Evolutionary conservation across 208 protist species (phyloP).

Genomic region (Herpetomonas samuelpessoai): DNA sequence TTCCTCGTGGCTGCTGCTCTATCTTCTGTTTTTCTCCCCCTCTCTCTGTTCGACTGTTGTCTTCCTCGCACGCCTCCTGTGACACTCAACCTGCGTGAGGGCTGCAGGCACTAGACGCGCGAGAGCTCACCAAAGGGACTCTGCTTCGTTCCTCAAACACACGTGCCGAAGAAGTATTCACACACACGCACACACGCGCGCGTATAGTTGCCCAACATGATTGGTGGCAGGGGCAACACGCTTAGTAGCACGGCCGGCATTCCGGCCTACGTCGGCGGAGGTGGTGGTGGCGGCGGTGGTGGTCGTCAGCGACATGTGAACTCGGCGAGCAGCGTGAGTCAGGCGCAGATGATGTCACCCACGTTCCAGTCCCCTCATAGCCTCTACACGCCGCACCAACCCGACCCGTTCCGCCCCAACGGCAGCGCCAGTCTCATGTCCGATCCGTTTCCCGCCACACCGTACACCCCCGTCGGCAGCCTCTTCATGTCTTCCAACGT

Average conservation of each 20-base stretch:
- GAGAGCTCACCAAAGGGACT: too few species aligned
- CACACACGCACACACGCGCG: not conserved
- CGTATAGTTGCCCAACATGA: not conserved
- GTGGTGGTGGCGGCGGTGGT: conserved; percentile 5
- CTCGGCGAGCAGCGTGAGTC: conserved; percentile 17
- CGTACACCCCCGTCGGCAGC: conserved; percentile 68
- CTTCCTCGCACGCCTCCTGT: too few species aligned
- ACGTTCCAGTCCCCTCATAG: conserved; percentile 52
- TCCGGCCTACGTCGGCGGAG: conserved; percentile 4
- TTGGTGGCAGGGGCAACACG: conserved; percentile 9
- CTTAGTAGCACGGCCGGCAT: conserved; percentile 17
- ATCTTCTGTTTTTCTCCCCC: not conserved
- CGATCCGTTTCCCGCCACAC: conserved; percentile 77
- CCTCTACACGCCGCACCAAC: conserved; percentile 60
- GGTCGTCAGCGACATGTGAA: conserved; percentile 7
- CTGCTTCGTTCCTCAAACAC: too few species aligned
- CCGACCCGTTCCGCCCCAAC: conserved; percentile 60
- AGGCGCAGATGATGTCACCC: conserved; percentile 35
- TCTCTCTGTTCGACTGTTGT: not conserved
- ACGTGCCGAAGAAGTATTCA: not conserved
- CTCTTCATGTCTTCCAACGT: conserved; percentile 76
- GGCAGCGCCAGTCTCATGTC: conserved; percentile 40
- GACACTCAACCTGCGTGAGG: too few species aligned
- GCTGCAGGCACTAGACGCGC: too few species aligned
- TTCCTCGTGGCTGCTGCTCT: not conserved